These are phyloP conservation scores for Reticulascus tulasneorum DNA, from an alignment of 2,329 filamentous ascomycete species.

Conservation along the genomic window DNA sequence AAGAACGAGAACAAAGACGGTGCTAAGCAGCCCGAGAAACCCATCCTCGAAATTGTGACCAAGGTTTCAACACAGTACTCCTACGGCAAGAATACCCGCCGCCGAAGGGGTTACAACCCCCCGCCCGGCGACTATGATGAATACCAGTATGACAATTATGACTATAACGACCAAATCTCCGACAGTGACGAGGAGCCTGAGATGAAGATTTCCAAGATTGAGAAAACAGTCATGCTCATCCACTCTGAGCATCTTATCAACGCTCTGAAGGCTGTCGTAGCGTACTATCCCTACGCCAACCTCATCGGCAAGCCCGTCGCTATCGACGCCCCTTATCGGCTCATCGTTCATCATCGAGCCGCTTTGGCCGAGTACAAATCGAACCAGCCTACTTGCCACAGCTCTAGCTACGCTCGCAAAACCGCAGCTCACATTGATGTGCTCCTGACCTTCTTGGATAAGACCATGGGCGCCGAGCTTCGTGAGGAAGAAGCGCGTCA, in stretches of 20 bases:
- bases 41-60: slow-evolving; percentile 41
- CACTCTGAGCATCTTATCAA: slow-evolving; percentile 42
- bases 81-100: slow-evolving; percentile 3
- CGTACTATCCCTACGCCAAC: slow-evolving; percentile 41
- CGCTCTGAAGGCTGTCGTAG: slow-evolving; percentile 42
- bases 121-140: slow-evolving; percentile 13
- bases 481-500: slow-evolving; percentile 37
- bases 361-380: slow-evolving; percentile 38
- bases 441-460: slow-evolving; percentile 38
- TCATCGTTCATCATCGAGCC: slow-evolving; percentile 42
- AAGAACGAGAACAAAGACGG: slow-evolving; percentile 19
- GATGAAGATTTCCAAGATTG: slow-evolving; percentile 21
- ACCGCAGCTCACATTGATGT: slow-evolving; percentile 42
- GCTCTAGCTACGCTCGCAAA: slow-evolving; percentile 33
- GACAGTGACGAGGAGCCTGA: slow-evolving; percentile 17
- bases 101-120: too few relatives aligned
- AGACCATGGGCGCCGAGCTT: slow-evolving; percentile 31
- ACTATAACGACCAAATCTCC: slow-evolving; percentile 17
- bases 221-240: slow-evolving; percentile 37
- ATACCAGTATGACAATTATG: slow-evolving; percentile 21
- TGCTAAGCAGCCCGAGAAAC: slow-evolving; percentile 19
- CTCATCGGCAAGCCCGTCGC: slow-evolving; percentile 31
- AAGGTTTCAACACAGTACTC: slow-evolving; percentile 23
- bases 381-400: slow-evolving; percentile 36
- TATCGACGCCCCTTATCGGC: slow-evolving; percentile 41